Base-by-base conservation (phyloP, 257 asterid genomes). In the Paulownia fortunei region DNA sequence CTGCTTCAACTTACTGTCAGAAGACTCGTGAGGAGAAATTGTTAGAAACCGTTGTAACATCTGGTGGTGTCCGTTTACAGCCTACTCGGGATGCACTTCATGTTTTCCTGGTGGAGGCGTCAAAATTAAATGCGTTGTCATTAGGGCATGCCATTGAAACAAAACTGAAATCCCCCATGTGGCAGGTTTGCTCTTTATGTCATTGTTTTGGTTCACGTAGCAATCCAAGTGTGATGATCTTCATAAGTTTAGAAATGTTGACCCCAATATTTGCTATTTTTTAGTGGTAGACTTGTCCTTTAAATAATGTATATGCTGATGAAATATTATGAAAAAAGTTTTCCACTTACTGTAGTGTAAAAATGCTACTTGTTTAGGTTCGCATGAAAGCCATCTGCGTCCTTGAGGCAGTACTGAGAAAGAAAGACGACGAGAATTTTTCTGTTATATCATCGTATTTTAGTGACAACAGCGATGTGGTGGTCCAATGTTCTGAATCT, bases 21-120 rank as follows among this genome's bases (percentile, higher is more conserved):
- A 95, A 90, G 84, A 88, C 90, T 77, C 96, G 92, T 19, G 99
- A 95, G 76, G 94, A 93, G 85, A 93, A 87, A 86, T 80, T 93
- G 80, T 73, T 95, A 69, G 99, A 95, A 84, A 89, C 97, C 70
- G 82, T 93, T 78, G 98, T 92, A 77, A 90, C 99, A 32, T 85
- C 97, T 71, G 94, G 97, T 82, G 99, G 99, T 78, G 97, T 95
- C 77, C 97, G 99, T 67, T 69, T 93, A 78, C 99, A 95, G 86
- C 99, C 99, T 61, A 89, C 98, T 27, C 91, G 99, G 66, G 99
- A 95, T 74, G 94, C 94, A 55, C 96, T 95, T 84, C 91, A 89
- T 83, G 87, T 83, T 72, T 93, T 95, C 82, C 74, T 95, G 85
- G 69, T 73, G 70, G 97, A 93, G 83, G 99, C 99, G 34, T 87